Evolutionary conservation across 2,329 filamentous ascomycete species (phyloP), one percentile per base, ranked within the genome.

Genomic region (Orbilia javanica): DNA sequence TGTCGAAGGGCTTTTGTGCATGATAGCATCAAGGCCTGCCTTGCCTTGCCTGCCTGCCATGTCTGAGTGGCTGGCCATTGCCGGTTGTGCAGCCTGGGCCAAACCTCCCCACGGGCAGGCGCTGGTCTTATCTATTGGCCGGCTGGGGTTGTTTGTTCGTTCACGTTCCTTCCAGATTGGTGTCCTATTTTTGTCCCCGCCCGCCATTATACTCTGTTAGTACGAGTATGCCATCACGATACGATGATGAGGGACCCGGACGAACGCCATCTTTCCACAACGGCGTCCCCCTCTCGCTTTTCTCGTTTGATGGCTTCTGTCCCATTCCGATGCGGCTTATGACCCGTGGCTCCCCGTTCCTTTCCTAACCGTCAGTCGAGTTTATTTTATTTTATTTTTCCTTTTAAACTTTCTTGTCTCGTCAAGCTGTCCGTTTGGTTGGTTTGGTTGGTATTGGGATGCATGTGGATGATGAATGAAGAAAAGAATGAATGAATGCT

Each of bases 71-170:
- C 25, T 46, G 48, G 29, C 18, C 39, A 34, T 34, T 50, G 31
- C 64, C 34, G 65, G 52, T 52, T 72, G 68, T 64, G 55, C 57
- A 63, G 68, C 55, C 44, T 39, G 65, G 63, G 39, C 60, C 53
- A 62, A 60, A 62, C 48, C 60, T 65, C 66, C 66, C 66, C 73
- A 77, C 73, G 73, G 67, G 73, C 73, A 67, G 36, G 65, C 55
- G 66, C 57, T 57, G 57, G 67, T 60, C 73, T 77, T 77, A 77
- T 77, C 73, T 77, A 77, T 77, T 77, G 73, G 73, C 66, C 34
- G 27, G 57, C 48, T 52, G 10, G 39, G 27, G n/a, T 53, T 39
- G 34, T 60, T 42, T 60, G 55, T 75, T 42, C 34, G 64, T 76
- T 65, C 72, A 69, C 64, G 52, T 69, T 65, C 64, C 55, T 50